Base-by-base conservation (phyloP, 2,329 filamentous ascomycete species). In the Arachnomyces sp. region DNA sequence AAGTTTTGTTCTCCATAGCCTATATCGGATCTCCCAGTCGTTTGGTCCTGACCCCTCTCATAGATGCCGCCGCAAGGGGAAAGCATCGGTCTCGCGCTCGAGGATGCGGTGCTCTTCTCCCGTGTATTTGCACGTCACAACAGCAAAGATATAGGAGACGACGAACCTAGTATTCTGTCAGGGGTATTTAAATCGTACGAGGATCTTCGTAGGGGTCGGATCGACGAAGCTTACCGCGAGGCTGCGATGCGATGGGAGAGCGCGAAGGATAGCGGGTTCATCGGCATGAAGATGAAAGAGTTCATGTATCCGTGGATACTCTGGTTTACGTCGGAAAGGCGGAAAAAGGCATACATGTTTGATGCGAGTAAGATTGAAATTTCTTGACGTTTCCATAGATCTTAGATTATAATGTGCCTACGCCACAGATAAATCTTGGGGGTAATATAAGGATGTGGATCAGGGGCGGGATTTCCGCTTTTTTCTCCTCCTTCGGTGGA, bases 1-100 rank as follows among this genome's bases (percentile, higher is more conserved):
- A 58, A 36, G 63, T 56, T 2, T 14, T 18, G 20, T 28, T 8
- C 13, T 11, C 4, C 12, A 12, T 31, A 4, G 2, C 3, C 2
- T 31, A 13, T 39, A 11, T 25, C 14, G 11, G 28, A 17, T 16
- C 11, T 32, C 2, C 14, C n/a, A 14, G 14, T 28, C 31, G 36
- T 20, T 31, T n/a, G n/a, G 15, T 8, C 5, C 15, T 28, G 38
- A 11, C 39, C 20, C 20, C 20, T 5, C 13, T 29, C 35, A 8
- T 25, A 68, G 65, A 70, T 70, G 67, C 66, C 67, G 2, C 67
- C 67, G 0, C 61, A 63, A 15, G 67, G 67, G 33, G 67, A 70
- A 51, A 66, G 63, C 4, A 65, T 64, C 6, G 61, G 64, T 1
- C 63, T 66, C 37, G 65, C 64, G 1, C 54, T 70, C 4, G 67